Percentiles rank a stretch among this genome's conserved stretches.
Evolutionary conservation across 257 asterid species (phyloP).

Genomic region (Capsicum baccatum): DNA sequence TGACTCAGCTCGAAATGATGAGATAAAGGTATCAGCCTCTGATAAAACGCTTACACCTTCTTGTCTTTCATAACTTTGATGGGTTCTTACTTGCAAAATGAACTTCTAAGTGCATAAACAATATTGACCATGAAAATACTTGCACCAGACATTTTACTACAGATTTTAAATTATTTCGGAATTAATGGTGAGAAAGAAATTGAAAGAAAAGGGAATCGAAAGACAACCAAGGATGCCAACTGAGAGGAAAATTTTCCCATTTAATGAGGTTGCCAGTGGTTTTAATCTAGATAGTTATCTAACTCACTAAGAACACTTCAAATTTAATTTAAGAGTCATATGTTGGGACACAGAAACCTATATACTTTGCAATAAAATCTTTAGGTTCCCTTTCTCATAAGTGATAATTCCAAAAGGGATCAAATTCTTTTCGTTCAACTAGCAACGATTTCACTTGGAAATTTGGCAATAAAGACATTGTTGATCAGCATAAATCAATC

Average conservation of each 20-base stretch:
- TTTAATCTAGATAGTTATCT: neutral
- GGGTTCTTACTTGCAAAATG: neutral
- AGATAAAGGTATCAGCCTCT: neutral
- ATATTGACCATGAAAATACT: neutral
- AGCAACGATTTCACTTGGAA: neutral
- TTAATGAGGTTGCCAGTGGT: neutral
- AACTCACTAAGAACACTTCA: neutral
- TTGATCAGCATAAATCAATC: neutral
- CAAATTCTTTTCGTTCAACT: constrained; percentile 3
- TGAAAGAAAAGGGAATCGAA: neutral
- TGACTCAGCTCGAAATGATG: neutral
- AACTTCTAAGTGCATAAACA: neutral
- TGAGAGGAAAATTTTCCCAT: neutral
- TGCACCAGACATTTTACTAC: neutral
- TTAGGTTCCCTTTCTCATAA: neutral
- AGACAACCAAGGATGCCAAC: neutral
- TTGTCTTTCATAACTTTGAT: neutral
- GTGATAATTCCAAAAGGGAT: neutral
- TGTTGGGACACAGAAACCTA: neutral
- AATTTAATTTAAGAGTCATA: neutral
- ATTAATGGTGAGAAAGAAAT: neutral
- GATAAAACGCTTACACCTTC: neutral
- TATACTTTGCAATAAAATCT: neutral
- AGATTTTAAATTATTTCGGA: neutral
- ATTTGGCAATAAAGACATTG: neutral